These are phyloP conservation scores for Phytophthora litchii DNA, from an alignment of 352 stramenopile genomes.

Conservation along the genomic window DNA sequence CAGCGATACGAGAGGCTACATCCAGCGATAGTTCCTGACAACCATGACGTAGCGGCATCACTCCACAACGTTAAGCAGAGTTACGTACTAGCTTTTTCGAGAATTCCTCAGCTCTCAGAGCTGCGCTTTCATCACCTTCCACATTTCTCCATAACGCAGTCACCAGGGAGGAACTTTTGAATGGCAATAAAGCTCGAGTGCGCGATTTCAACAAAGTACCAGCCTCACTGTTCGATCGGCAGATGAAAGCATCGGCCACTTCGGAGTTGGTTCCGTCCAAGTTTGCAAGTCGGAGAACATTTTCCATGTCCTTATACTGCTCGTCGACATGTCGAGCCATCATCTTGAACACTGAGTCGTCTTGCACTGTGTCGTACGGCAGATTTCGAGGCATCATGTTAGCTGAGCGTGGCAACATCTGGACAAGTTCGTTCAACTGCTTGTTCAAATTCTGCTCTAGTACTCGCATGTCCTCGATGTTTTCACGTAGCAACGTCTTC, in stretches of 20 bases:
- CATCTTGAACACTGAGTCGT: not conserved
- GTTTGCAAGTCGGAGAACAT: slow-evolving; percentile 3
- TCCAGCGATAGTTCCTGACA: slow-evolving; percentile 10
- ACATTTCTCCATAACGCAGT: slow-evolving; percentile 8
- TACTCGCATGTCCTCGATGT: not conserved
- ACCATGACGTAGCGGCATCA: no score
- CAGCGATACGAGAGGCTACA: slow-evolving; percentile 2
- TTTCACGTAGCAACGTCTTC: slow-evolving; percentile 2
- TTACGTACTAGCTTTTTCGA: not conserved
- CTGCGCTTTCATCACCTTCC: not conserved
- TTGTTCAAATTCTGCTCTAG: slow-evolving; percentile 8
- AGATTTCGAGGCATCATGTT: slow-evolving; percentile 2
- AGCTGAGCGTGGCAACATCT: no score
- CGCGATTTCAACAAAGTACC: slow-evolving; percentile 5
- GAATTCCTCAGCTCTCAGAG: not conserved
- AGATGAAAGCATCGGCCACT: slow-evolving; percentile 6
- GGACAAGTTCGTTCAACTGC: not conserved
- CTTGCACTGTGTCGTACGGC: slow-evolving; percentile 4
- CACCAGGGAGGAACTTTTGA: not conserved
- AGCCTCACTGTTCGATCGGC: not conserved
- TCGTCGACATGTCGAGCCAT: slow-evolving; percentile 8
- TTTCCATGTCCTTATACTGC: slow-evolving; percentile 13
- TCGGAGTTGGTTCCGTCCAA: slow-evolving; percentile 8
- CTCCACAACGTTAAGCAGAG: not conserved
- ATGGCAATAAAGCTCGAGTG: slow-evolving; percentile 5